A percentile compares a stretch with the other conserved stretches of the same genome.
These are phyloP conservation scores for Fusarium liriodendri DNA, from an alignment of 2,329 filamentous ascomycete species.

Conservation along the genomic window DNA sequence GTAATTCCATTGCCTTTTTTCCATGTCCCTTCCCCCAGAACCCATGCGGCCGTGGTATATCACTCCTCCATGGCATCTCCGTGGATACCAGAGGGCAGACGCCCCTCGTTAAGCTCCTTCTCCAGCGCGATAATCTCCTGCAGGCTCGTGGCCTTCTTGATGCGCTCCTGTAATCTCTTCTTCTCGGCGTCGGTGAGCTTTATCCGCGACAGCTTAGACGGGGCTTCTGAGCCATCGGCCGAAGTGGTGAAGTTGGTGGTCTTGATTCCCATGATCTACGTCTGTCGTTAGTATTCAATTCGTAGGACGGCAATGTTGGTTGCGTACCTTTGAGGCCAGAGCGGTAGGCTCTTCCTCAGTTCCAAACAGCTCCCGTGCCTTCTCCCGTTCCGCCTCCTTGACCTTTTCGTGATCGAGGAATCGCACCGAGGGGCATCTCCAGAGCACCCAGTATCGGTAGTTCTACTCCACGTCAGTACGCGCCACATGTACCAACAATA, in stretches of 20 bases:
- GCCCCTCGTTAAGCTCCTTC: constrained; percentile 90
- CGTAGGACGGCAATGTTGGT: neutral
- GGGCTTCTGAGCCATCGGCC: constrained; percentile 56
- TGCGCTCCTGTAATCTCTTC: constrained; percentile 85
- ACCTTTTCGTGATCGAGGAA: constrained; percentile 96
- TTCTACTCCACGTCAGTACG: constrained; percentile 64
- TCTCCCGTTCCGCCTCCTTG: constrained; percentile 82
- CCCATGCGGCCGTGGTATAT: constrained; percentile 23
- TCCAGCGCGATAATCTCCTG: constrained; percentile 92
- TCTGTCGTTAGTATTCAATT: constrained; percentile 16
- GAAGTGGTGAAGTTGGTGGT: constrained; percentile 76
- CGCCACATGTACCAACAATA: neutral
- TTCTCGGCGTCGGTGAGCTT: constrained; percentile 91
- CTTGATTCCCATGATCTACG: constrained; percentile 83
- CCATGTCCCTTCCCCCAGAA: constrained; percentile 11
- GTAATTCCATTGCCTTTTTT: constrained; percentile 20
- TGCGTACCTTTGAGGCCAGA: constrained; percentile 75
- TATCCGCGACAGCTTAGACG: constrained; percentile 78
- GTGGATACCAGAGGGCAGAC: constrained; percentile 78
- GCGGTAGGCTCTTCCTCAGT: constrained; percentile 81
- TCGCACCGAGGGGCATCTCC: constrained; percentile 84
- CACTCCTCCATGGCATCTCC: constrained; percentile 71
- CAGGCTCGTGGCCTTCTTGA: constrained; percentile 87
- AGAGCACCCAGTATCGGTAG: constrained; percentile 93
- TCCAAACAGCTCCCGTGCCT: constrained; percentile 86